Percentiles rank a stretch among this genome's conserved stretches.
Evolutionary conservation across 1,284 basidiomycete species (phyloP).

Genomic region (Irpex lacteus): DNA sequence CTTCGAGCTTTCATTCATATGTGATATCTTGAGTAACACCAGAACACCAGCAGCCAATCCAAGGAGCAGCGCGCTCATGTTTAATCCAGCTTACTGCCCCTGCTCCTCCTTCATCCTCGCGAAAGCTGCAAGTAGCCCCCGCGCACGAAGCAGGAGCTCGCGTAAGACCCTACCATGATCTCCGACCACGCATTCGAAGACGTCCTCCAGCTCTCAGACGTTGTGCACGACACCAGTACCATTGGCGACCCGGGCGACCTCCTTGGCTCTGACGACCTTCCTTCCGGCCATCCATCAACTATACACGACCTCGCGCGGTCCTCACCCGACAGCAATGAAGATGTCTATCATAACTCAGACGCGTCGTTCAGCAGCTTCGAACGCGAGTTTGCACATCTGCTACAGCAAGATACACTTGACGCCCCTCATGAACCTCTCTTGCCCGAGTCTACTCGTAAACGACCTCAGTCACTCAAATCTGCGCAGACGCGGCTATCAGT

Average conservation of each 20-base stretch:
- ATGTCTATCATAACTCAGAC: constrained; percentile 47
- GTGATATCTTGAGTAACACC: neutral
- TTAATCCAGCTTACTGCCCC: neutral
- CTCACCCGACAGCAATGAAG: constrained; percentile 14
- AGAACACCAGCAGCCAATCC: neutral
- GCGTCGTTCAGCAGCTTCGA: constrained; percentile 47
- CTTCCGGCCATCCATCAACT: constrained; percentile 17
- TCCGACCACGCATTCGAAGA: constrained; percentile 42
- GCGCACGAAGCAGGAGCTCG: neutral
- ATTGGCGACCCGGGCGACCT: constrained; percentile 36
- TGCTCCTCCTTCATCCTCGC: constrained; percentile 2
- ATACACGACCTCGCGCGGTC: constrained; percentile 28
- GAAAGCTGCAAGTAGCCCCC: neutral
- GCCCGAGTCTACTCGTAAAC: constrained; percentile 50
- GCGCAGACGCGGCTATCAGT: neutral
- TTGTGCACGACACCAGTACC: constrained; percentile 66
- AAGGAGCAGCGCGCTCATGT: constrained; percentile 2
- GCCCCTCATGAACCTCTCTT: constrained; percentile 53
- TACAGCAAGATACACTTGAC: constrained; percentile 67
- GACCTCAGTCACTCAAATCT: constrained; percentile 34
- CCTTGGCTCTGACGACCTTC: constrained; percentile 18
- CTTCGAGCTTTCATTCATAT: neutral
- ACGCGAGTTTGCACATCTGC: constrained; percentile 66
- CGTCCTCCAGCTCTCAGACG: constrained; percentile 71
- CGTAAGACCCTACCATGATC: constrained; percentile 41